A percentile compares a stretch with the other conserved stretches of the same genome.
Evolutionary conservation across 768 basidiomycete genomes (phyloP).

Genomic region (Kwoniella bestiolae): DNA sequence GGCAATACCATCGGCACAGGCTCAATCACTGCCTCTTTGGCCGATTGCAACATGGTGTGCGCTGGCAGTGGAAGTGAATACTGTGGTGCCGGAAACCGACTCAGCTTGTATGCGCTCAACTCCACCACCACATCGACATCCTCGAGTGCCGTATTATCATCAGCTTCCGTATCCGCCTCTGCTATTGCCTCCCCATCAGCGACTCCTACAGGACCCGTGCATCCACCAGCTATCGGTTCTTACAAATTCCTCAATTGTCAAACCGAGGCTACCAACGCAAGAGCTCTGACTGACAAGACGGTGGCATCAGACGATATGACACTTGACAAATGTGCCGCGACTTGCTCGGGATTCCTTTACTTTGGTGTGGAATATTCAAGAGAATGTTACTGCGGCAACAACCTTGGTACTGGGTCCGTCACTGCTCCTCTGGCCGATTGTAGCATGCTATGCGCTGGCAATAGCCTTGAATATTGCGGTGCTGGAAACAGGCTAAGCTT

Average conservation of each 20-base stretch:
- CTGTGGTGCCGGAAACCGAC: too few relatives aligned
- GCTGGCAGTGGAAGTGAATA: slow-evolving; percentile 59
- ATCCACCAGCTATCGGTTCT: slow-evolving; percentile 39
- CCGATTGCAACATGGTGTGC: slow-evolving; percentile 73
- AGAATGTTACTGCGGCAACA: slow-evolving; percentile 66
- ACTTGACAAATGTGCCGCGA: slow-evolving; percentile 66
- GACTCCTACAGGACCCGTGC: slow-evolving; percentile 28
- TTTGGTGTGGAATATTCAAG: slow-evolving; percentile 69
- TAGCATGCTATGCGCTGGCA: slow-evolving; percentile 73
- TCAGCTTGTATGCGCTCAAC: too few relatives aligned
- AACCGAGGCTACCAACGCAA: slow-evolving; percentile 34
- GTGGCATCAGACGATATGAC: slow-evolving; percentile 62
- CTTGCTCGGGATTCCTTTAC: slow-evolving; percentile 68
- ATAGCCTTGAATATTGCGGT: slow-evolving; percentile 37
- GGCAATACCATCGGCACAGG: slow-evolving; percentile 71
- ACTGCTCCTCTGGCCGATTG: slow-evolving; percentile 63
- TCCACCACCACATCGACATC: too few relatives aligned
- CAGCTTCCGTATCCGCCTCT: neutral
- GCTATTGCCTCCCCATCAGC: slow-evolving; percentile 2
- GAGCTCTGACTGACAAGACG: slow-evolving; percentile 46
- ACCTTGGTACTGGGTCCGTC: slow-evolving; percentile 66
- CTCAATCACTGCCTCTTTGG: slow-evolving; percentile 60
- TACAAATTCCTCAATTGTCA: slow-evolving; percentile 41
- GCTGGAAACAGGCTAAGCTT: slow-evolving; percentile 30
- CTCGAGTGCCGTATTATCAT: too few relatives aligned